Evolutionary conservation across 371 early-diverging fungal genomes (phyloP).

Genomic region (Neoconidiobolus thromboides): DNA sequence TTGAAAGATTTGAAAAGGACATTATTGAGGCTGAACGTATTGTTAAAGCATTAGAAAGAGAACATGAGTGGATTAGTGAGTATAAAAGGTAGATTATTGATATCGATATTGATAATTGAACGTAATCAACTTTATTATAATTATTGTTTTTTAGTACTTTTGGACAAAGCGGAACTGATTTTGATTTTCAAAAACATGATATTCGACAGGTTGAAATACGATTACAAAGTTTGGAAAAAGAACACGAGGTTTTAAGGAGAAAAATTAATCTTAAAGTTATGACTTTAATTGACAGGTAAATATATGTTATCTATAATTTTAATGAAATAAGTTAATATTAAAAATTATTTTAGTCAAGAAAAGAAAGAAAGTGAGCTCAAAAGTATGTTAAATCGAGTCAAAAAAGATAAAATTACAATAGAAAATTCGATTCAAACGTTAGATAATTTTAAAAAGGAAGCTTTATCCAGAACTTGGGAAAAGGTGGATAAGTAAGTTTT

Average conservation of each 20-base stretch:
- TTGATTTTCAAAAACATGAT: constrained; percentile 57
- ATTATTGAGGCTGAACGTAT: constrained; percentile 26
- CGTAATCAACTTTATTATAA: background rate
- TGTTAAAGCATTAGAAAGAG: constrained; percentile 29
- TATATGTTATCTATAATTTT: background rate
- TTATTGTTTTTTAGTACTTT: constrained; percentile 26
- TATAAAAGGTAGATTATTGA: constrained; percentile 45
- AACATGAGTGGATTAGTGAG: constrained; percentile 74
- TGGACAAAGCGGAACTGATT: constrained; percentile 57
- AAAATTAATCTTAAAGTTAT: constrained; percentile 86
- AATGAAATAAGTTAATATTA: background rate
- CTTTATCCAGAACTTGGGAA: constrained; percentile 71
- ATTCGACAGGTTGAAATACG: constrained; percentile 45
- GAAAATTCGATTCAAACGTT: constrained; percentile 76
- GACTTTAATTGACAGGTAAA: constrained; percentile 77
- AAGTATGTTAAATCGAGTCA: constrained; percentile 72
- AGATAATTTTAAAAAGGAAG: constrained; percentile 78
- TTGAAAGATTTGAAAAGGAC: constrained; percentile 46
- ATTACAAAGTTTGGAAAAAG: constrained; percentile 44
- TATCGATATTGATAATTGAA: background rate
- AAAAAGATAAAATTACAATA: constrained; percentile 85
- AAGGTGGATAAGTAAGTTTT: constrained; percentile 61
- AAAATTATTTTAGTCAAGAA: constrained; percentile 37
- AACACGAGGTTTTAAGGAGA: constrained; percentile 58
- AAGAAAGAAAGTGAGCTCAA: constrained; percentile 69